Conservation (phyloP, 2,329 filamentous ascomycete species). For the Fusarium fujikuroi region DNA sequence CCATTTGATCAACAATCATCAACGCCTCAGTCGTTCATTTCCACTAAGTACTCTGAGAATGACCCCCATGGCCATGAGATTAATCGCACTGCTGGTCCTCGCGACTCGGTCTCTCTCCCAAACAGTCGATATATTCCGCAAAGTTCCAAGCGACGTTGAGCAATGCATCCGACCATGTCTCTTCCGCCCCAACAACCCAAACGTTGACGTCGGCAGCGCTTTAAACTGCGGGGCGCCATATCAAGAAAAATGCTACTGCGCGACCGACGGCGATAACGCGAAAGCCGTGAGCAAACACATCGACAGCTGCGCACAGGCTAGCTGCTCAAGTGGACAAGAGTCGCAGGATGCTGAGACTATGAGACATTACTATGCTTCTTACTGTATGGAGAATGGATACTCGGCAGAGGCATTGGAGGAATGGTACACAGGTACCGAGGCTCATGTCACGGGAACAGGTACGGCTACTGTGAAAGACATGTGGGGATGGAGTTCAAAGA, state of each 20-base stretch:
- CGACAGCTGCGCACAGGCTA: background rate
- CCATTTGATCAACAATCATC: rapidly evolving
- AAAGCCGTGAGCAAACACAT: background rate
- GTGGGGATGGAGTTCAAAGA: background rate
- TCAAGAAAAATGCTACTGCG: background rate
- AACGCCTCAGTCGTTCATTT: background rate
- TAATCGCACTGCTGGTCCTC: background rate
- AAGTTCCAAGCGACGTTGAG: background rate
- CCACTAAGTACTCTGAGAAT: background rate
- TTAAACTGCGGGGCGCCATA: background rate
- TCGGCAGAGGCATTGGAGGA: background rate
- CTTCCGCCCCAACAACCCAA: background rate
- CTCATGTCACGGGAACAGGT: background rate
- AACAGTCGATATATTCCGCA: background rate
- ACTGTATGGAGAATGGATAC: conserved; percentile 1
- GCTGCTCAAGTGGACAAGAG: background rate
- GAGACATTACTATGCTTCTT: conserved; percentile 4
- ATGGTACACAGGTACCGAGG: background rate
- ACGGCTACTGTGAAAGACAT: background rate
- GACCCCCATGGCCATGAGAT: background rate
- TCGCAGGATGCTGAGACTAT: background rate
- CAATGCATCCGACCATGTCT: conserved; percentile 11
- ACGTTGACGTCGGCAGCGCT: background rate
- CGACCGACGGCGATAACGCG: background rate
- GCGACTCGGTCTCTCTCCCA: background rate